Percentiles rank a stretch among this genome's conserved stretches.
Conservation (phyloP, 2,329 filamentous ascomycete genomes). For the Fusarium dlaminii region DNA sequence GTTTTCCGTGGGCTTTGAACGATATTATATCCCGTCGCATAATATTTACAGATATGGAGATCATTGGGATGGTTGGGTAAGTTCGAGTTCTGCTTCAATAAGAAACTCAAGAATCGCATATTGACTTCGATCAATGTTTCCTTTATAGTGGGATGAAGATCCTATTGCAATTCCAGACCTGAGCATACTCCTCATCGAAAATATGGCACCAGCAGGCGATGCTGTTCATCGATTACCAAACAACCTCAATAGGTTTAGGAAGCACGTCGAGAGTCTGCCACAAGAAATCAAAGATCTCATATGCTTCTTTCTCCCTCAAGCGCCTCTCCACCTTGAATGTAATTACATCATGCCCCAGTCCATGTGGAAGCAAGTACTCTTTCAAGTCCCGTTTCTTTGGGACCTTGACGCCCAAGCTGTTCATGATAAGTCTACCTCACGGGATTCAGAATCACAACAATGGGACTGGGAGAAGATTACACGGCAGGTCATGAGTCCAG, state of each 20-base stretch:
- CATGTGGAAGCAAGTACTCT: not conserved
- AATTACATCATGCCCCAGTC: not conserved
- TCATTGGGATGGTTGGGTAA: conserved; percentile 1
- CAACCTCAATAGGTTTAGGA: not conserved
- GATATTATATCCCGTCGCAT: not conserved
- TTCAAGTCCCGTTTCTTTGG: conserved; percentile 13
- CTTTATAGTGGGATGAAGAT: not conserved
- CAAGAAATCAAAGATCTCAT: not conserved
- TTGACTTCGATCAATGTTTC: not conserved
- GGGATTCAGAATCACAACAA: not conserved
- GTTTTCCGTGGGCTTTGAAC: not conserved
- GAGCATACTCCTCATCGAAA: not conserved
- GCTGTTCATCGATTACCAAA: not conserved
- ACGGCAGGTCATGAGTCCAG: not conserved
- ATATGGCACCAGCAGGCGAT: not conserved
- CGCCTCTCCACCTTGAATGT: not conserved
- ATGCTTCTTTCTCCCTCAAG: not conserved
- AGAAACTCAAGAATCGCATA: not conserved
- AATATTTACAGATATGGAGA: not conserved
- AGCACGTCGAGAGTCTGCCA: not conserved
- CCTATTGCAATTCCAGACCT: not conserved
- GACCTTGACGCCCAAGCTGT: not conserved
- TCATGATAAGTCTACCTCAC: not conserved
- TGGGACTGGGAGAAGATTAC: conserved; percentile 17
- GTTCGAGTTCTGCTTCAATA: not conserved